Base-by-base conservation (phyloP, 805 yeast genomes). In the Starmerella riodocensis region DNA sequence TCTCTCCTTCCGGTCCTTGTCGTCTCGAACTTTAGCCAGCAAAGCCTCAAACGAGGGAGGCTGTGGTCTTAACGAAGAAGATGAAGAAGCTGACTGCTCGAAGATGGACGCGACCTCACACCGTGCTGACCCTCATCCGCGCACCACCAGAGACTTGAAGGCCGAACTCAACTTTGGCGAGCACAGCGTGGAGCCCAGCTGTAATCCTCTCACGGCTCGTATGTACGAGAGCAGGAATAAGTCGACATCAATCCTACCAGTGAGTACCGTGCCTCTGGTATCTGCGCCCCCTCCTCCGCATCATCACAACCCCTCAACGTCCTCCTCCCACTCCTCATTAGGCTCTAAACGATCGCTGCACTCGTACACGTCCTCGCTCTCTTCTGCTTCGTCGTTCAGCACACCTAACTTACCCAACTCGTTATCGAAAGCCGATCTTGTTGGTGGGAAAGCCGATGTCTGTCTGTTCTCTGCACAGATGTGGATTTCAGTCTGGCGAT, bases 401-500 rank as follows among this genome's bases (percentile, higher is more conserved):
- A 38, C 43, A 13, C 45, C 47, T 6, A 28, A 16, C 23, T 36
- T 29, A 11, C 21, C 16, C 23, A 40, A 34, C 31, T 11, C 37
- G 4, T n/a, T n/a, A n/a, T n/a, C n/a, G n/a, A n/a, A n/a, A n/a
- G n/a, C n/a, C n/a, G n/a, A n/a, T n/a, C n/a, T n/a, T n/a, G n/a
- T n/a, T n/a, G n/a, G n/a, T n/a, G n/a, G n/a, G n/a, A n/a, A n/a
- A n/a, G 7, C 33, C 28, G 43, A 41, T 5, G 22, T 45, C 19
- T 20, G 35, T 13, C 34, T 50, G 29, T 50, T 44, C 39, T 23
- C 39, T 6, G 47, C 47, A 4, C 34, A 38, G 22, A 30, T 52
- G 35, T 52, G 56, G 56, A 50, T 50, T 3, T 52, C 56, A 9
- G 41, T 40, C 9, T 52, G 56, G 56, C 35, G 36, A 2, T 34